phyloP scores from a whole-genome alignment of 2,329 filamentous ascomycete genomes.

The Cladosporium sphaerospermum region DNA sequence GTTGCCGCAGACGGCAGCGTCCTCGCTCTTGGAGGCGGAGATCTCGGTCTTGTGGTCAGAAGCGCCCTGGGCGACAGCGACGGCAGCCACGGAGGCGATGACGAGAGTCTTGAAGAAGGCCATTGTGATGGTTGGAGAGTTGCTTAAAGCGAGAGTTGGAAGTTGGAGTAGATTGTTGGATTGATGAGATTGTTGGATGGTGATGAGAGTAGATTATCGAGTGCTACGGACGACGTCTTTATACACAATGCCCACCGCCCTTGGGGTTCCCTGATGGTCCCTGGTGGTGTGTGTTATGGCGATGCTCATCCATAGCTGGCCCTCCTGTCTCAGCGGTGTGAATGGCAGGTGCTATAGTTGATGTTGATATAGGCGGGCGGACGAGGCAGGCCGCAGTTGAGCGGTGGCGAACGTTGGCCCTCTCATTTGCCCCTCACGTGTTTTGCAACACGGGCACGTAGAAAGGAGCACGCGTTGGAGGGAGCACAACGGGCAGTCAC shows the following conservation, averaged over 20 bases:
- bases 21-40: background rate
- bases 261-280: background rate
- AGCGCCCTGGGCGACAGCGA: slow-evolving; percentile 1
- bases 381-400: too few species aligned
- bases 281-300: background rate
- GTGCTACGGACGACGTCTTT: background rate
- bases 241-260: background rate
- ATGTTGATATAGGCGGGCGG: too few species aligned
- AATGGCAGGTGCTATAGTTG: too few species aligned
- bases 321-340: too few species aligned
- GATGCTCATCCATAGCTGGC: background rate
- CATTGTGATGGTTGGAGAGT: slow-evolving; percentile 7
- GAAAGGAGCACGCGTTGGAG: too few species aligned
- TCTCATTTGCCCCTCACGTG: too few species aligned
- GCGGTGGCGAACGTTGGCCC: too few species aligned
- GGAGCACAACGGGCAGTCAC: too few species aligned
- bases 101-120: slow-evolving; percentile 9
- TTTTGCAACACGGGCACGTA: too few species aligned
- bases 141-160: slow-evolving; percentile 1
- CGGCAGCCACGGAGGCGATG: slow-evolving; percentile 8
- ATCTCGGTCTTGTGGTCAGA: background rate
- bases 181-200: slow-evolving; percentile 9
- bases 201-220: background rate
- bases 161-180: background rate
- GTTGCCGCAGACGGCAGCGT: background rate